phyloP scores from a whole-genome alignment of 2,329 filamentous ascomycete species.

The Juglanconis oblonga region DNA sequence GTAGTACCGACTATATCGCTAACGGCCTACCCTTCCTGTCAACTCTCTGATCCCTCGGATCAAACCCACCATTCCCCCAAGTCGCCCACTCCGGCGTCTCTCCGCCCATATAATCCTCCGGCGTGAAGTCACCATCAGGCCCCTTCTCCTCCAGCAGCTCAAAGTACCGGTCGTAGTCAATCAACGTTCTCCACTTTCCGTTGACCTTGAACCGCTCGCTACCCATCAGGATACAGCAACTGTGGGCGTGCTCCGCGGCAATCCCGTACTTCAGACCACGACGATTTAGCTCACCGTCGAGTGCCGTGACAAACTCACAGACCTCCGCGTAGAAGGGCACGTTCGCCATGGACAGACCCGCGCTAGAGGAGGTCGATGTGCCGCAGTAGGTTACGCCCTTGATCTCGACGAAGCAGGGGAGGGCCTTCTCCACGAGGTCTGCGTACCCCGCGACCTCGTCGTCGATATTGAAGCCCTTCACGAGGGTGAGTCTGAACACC shows the following conservation, averaged over 20 bases:
- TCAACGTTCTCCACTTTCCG: constrained; percentile 85
- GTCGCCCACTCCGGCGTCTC: constrained; percentile 90
- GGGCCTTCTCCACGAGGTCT: constrained; percentile 76
- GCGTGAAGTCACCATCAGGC: constrained; percentile 67
- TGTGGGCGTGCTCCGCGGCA: constrained; percentile 91
- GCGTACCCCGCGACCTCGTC: constrained; percentile 91
- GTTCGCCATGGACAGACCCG: constrained; percentile 93
- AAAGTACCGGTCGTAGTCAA: constrained; percentile 90
- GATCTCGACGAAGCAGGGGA: constrained; percentile 91
- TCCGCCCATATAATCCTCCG: constrained; percentile 85
- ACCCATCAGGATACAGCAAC: constrained; percentile 85
- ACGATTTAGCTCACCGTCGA: constrained; percentile 65
- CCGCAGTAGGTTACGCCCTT: constrained; percentile 98
- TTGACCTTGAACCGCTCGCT: constrained; percentile 74
- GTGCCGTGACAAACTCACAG: constrained; percentile 72
- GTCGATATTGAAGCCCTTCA: constrained; percentile 97
- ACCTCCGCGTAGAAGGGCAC: constrained; percentile 96
- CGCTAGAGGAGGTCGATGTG: constrained; percentile 77
- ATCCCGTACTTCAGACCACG: constrained; percentile 83
- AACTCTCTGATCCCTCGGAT: constrained; percentile 83
- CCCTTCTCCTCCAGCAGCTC: constrained; percentile 70
- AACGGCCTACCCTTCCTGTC: constrained; percentile 78
- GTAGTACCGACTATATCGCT: constrained; percentile 29
- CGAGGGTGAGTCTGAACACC: constrained; percentile 90
- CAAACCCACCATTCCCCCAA: constrained; percentile 93